These are phyloP conservation scores for Epichloe amarillans DNA, from an alignment of 2,329 filamentous ascomycete genomes.

Conservation along the genomic window DNA sequence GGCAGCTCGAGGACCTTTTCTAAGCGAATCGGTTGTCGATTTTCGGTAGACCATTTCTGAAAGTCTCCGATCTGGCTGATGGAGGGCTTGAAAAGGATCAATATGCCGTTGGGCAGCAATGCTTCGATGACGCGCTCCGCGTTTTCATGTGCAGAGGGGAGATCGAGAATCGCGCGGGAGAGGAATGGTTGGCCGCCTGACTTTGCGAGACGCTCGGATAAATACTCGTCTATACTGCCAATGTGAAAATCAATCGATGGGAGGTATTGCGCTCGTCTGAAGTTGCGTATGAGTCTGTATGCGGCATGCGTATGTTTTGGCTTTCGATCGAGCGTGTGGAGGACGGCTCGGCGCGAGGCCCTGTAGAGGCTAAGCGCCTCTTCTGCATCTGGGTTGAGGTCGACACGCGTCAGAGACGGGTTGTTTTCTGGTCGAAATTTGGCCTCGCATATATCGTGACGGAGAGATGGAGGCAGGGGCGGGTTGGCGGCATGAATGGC, in stretches of 20 bases:
- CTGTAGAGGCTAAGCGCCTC: slow-evolving; percentile 30
- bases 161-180: slow-evolving; percentile 58
- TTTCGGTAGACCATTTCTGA: slow-evolving; percentile 30
- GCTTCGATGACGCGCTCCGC: slow-evolving; percentile 36
- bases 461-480: slow-evolving; percentile 29
- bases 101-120: slow-evolving; percentile 47
- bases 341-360: slow-evolving; percentile 47
- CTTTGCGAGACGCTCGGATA: slow-evolving; percentile 34
- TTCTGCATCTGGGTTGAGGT: slow-evolving; percentile 17
- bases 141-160: slow-evolving; percentile 47
- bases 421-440: slow-evolving; percentile 9
- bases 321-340: slow-evolving; percentile 61
- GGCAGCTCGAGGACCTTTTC: slow-evolving; percentile 49
- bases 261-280: slow-evolving; percentile 56
- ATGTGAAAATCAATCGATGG: slow-evolving; percentile 62
- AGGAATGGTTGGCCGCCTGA: slow-evolving; percentile 45
- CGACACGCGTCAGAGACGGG: slow-evolving; percentile 10
- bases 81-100: slow-evolving; percentile 63
- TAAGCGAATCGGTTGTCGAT: slow-evolving; percentile 38
- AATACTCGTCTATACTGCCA: slow-evolving; percentile 50
- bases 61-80: slow-evolving; percentile 65
- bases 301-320: slow-evolving; percentile 50
- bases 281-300: slow-evolving; percentile 49
- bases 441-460: slow-evolving; percentile 16
- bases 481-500: slow-evolving; percentile 64